Conservation (phyloP, 2,329 filamentous ascomycete species). For the Nigrospora osmanthi region DNA sequence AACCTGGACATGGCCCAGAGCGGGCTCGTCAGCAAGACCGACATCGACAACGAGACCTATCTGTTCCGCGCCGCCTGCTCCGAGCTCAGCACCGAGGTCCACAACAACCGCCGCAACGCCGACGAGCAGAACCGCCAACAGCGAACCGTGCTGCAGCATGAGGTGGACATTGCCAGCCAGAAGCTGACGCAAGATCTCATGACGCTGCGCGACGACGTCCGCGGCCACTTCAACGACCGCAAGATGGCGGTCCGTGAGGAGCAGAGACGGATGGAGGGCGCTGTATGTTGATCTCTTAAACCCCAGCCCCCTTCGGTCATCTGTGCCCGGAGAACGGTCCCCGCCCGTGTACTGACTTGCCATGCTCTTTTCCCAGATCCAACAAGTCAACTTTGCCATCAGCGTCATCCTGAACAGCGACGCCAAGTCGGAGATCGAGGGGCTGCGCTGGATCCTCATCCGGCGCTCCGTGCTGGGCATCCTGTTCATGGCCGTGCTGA, state of each 20-base stretch:
- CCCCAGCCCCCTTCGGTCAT: background rate
- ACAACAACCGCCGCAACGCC: conserved; percentile 65
- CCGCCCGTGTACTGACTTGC: background rate
- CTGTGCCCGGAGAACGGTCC: background rate
- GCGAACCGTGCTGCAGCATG: conserved; percentile 80
- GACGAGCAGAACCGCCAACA: conserved; percentile 79
- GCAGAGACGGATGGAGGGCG: conserved; percentile 75
- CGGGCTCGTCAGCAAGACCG: conserved; percentile 78
- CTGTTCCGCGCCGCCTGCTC: conserved; percentile 90
- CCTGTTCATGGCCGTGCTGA: conserved; percentile 56
- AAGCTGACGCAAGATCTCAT: conserved; percentile 75
- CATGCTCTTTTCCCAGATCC: conserved; percentile 47
- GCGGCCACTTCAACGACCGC: conserved; percentile 91
- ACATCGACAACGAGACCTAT: conserved; percentile 92
- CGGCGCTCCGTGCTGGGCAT: conserved; percentile 57
- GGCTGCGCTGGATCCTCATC: conserved; percentile 77
- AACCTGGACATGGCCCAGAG: conserved; percentile 77
- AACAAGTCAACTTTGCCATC: conserved; percentile 95
- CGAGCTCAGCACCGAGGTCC: conserved; percentile 81
- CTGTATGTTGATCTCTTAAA: conserved; percentile 39
- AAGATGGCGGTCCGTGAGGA: conserved; percentile 88
- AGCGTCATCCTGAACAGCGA: conserved; percentile 85
- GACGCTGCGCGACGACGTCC: conserved; percentile 81
- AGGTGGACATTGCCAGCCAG: conserved; percentile 88
- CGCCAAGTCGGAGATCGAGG: conserved; percentile 85